Percentiles rank a stretch among this genome's conserved stretches.
phyloP scores from a whole-genome alignment of 2,329 filamentous ascomycete genomes.

The Aspergillus pseudonomiae region DNA sequence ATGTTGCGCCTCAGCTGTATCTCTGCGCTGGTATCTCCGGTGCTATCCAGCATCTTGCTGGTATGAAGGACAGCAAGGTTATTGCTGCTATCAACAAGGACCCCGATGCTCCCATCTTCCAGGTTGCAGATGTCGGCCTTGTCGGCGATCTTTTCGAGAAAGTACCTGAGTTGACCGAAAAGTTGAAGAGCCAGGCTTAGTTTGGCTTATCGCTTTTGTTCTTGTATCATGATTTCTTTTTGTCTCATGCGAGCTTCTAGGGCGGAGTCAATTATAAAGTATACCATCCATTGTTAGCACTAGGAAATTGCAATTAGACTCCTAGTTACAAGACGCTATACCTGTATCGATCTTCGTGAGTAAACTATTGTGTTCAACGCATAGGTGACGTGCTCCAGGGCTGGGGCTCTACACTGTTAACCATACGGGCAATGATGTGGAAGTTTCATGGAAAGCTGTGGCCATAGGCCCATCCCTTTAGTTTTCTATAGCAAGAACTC shows the following conservation, averaged over 20 bases:
- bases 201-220: constrained; percentile 14
- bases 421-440: neutral
- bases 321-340: neutral
- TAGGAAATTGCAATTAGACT: constrained; percentile 6
- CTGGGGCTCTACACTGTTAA: neutral
- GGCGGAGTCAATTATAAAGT: constrained; percentile 12
- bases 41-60: constrained; percentile 95
- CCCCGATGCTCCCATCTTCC: constrained; percentile 94
- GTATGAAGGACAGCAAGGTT: constrained; percentile 99
- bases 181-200: constrained; percentile 66
- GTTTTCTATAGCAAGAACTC: neutral
- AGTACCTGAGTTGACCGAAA: constrained; percentile 94
- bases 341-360: neutral
- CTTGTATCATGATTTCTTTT: constrained; percentile 24
- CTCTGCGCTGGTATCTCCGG: constrained; percentile 94
- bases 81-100: constrained; percentile 99
- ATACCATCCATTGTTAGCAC: constrained; percentile 15
- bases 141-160: constrained; percentile 95
- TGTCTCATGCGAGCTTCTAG: constrained; percentile 7
- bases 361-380: neutral
- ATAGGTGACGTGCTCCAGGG: neutral
- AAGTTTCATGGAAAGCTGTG: neutral
- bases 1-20: constrained; percentile 94
- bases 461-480: neutral
- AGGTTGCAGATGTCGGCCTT: constrained; percentile 92